Percentiles rank a stretch among this genome's conserved stretches.
Evolutionary conservation across 2,329 filamentous ascomycete species (phyloP).

Genomic region (Nemania diffusa): DNA sequence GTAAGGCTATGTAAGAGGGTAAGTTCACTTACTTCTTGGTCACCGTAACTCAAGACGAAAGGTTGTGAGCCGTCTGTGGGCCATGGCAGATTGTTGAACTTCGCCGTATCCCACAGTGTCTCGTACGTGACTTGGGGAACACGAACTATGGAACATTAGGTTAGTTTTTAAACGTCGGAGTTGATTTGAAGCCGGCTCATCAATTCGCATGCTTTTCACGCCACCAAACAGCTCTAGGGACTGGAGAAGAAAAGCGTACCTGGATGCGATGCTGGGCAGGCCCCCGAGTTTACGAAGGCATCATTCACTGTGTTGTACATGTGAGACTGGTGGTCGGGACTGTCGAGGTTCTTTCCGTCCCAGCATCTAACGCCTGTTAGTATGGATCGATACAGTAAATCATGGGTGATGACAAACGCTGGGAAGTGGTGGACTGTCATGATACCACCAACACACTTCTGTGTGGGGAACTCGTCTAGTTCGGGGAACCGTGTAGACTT

Average conservation of each 20-base stretch:
- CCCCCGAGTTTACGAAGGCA: conserved; percentile 44
- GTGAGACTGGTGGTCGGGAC: conserved; percentile 45
- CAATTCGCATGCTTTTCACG: not conserved
- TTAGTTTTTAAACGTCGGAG: not conserved
- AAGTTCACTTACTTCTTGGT: conserved; percentile 36
- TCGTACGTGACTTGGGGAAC: conserved; percentile 57
- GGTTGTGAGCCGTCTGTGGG: conserved; percentile 50
- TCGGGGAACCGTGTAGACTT: conserved; percentile 55
- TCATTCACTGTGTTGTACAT: conserved; percentile 50
- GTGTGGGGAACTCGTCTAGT: conserved; percentile 53
- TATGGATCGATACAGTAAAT: not conserved
- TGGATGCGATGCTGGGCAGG: conserved; percentile 55
- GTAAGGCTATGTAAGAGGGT: not conserved
- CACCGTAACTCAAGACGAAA: conserved; percentile 47
- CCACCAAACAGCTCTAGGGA: not conserved
- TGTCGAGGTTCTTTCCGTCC: conserved; percentile 59
- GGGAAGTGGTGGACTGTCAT: conserved; percentile 57
- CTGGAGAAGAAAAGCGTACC: conserved; percentile 1
- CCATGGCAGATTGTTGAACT: conserved; percentile 52
- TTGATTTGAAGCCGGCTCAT: not conserved
- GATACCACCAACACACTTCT: conserved; percentile 55
- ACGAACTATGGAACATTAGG: conserved; percentile 40
- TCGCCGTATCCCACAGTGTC: conserved; percentile 57
- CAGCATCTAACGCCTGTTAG: conserved; percentile 52
- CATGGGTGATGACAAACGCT: conserved; percentile 41